Evolutionary conservation across 208 protist species (phyloP).

Genomic region (Leishmania braziliensis): DNA sequence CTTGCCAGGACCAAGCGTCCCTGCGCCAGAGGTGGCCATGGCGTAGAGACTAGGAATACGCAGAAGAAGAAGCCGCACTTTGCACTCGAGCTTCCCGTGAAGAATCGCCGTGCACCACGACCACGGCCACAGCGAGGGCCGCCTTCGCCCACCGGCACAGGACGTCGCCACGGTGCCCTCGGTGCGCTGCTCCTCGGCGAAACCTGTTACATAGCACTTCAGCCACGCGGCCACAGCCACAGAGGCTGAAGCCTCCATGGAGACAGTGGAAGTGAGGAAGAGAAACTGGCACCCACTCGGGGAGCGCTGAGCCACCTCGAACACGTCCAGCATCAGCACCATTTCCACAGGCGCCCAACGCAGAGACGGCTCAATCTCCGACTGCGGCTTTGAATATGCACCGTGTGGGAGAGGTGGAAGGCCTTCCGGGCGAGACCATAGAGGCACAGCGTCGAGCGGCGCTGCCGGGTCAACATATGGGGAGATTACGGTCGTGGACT

Average conservation of each 20-base stretch:
- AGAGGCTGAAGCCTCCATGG: constrained; percentile 15
- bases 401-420: constrained; percentile 1
- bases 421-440: not conserved
- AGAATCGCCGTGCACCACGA: not conserved
- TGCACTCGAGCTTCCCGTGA: not conserved
- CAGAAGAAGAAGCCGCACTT: constrained; percentile 19
- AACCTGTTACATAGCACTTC: constrained; percentile 1
- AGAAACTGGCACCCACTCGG: constrained; percentile 29
- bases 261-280: constrained; percentile 9
- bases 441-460: not conserved
- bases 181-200: not conserved
- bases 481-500: not conserved
- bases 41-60: constrained; percentile 18
- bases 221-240: constrained; percentile 31
- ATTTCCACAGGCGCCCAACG: constrained; percentile 7
- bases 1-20: not conserved
- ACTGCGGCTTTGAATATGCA: not conserved
- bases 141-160: not conserved
- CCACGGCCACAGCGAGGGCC: constrained; percentile 7
- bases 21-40: constrained; percentile 4
- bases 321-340: constrained; percentile 40
- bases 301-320: constrained; percentile 37
- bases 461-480: not conserved
- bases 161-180: not conserved
- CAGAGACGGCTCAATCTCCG: not conserved